Percentiles rank a stretch among this genome's conserved stretches.
These are phyloP conservation scores for Wilcoxina mikolae DNA, from an alignment of 495 filamentous ascomycete genomes.

Conservation along the genomic window DNA sequence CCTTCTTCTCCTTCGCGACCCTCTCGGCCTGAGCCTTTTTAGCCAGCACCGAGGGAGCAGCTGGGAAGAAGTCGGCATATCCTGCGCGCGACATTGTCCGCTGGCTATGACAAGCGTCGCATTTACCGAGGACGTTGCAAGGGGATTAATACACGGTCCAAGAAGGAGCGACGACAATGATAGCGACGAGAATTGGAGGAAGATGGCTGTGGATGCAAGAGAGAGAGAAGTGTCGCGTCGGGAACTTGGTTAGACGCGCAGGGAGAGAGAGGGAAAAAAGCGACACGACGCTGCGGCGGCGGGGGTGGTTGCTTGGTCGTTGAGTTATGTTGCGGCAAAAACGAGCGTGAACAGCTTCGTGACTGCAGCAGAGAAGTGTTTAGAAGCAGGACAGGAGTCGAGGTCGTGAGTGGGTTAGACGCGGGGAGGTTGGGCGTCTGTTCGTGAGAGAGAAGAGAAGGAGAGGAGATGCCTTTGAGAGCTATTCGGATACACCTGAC, in stretches of 20 bases:
- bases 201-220: not conserved
- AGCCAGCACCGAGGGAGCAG: conserved; percentile 54
- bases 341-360: not conserved
- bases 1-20: conserved; percentile 23
- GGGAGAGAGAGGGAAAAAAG: not conserved
- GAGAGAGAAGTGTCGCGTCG: conserved; percentile 1
- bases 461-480: too few species aligned
- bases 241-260: conserved; percentile 1
- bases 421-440: not conserved
- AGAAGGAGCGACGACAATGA: not conserved
- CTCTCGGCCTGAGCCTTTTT: conserved; percentile 30
- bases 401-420: not conserved
- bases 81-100: conserved; percentile 66
- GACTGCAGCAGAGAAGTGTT: not conserved
- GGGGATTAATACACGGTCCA: not conserved
- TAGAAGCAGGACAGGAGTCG: not conserved
- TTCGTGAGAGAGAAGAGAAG: not conserved
- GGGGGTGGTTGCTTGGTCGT: not conserved
- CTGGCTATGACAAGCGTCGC: conserved; percentile 24
- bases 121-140: conserved; percentile 20
- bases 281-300: not conserved
- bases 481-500: not conserved
- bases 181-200: not conserved
- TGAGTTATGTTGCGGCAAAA: not conserved
- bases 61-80: conserved; percentile 82